Evolutionary conservation across 805 yeast genomes (phyloP), one percentile per base, ranked within the genome.

Genomic region (Kodamaea kaohsiungensis): DNA sequence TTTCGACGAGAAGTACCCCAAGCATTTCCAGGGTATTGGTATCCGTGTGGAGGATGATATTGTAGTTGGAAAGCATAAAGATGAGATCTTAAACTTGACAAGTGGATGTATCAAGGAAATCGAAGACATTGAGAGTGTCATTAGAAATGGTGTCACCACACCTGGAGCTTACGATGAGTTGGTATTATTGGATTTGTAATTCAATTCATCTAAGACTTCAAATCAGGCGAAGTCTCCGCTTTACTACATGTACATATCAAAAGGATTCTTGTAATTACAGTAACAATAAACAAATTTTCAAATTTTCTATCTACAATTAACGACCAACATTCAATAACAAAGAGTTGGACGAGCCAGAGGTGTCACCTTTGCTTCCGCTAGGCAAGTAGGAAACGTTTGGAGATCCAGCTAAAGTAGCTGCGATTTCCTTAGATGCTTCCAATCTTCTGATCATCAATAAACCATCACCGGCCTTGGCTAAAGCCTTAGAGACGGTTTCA

Each of bases 371-470:
- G 49, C 69, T 64, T 35, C 78, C 78, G 48, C 79, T 73, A 56
- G 99, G 99, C 67, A 93, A 82, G 71, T 93, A 93, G 9, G 97
- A 88, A 52, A 93, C 88, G 68, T 92, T 93, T 12, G 90, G 82
- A 49, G 96, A 87, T 55, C 78, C 72, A 19, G 97, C 90, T 68
- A 95, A 80, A 12, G 97, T 91, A 54, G 79, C 76, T 8, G 99
- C 99, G 71, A 95, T 95, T 59, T 92, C 98, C 77, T 90, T 91
- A 35, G 97, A 89, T 0, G 99, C 98, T 70, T 95, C 99, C 62
- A 95, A 84, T 76, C 98, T 84, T 81, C 99, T 85, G 64, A 95
- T 92, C 78, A 89, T 82, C 67, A 95, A 79, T 62, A 95, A 80
- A 61, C 98, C 98, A 67, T 95, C 98, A 70, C 99, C 99, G 19